Conservation (phyloP, 176 grass and related monocot species). For the Puya raimondii region DNA sequence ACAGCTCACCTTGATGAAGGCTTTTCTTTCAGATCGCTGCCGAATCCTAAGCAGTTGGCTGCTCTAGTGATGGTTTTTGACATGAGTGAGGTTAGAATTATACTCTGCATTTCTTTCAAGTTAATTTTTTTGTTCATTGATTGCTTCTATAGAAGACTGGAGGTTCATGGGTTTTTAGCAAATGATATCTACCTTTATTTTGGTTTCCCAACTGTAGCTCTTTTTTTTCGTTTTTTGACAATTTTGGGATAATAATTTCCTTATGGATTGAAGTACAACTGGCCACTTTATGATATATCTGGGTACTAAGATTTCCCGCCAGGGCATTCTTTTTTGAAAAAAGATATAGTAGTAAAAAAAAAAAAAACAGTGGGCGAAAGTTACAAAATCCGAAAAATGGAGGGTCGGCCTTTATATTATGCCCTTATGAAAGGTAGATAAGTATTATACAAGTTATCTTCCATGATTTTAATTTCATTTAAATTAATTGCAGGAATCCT, state of each 20-base stretch:
- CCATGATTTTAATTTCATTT: neutral
- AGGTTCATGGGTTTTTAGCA: too few species aligned
- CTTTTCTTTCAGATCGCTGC: constrained; percentile 56
- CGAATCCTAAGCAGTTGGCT: constrained; percentile 40
- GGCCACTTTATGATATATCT: too few species aligned
- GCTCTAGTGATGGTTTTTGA: constrained; percentile 91
- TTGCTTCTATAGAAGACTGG: neutral
- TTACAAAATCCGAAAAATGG: neutral
- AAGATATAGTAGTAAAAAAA: too few species aligned
- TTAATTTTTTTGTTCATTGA: constrained; percentile 13
- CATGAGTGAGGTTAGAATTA: constrained; percentile 55
- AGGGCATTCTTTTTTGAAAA: too few species aligned
- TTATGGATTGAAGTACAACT: too few species aligned
- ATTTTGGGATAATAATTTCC: too few species aligned
- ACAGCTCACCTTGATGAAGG: constrained; percentile 55
- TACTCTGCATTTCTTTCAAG: neutral
- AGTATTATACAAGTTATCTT: neutral
- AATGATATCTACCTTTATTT: too few species aligned
- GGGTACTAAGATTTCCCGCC: too few species aligned
- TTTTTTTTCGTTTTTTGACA: too few species aligned
- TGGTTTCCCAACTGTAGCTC: too few species aligned
- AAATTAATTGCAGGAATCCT: constrained; percentile 57
- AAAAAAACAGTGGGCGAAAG: too few species aligned
- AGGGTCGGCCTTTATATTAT: neutral
- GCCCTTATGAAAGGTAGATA: neutral